Evolutionary conservation across 495 filamentous ascomycete species (phyloP), one percentile per base, ranked within the genome.

Genomic region (Cercophora sp.): DNA sequence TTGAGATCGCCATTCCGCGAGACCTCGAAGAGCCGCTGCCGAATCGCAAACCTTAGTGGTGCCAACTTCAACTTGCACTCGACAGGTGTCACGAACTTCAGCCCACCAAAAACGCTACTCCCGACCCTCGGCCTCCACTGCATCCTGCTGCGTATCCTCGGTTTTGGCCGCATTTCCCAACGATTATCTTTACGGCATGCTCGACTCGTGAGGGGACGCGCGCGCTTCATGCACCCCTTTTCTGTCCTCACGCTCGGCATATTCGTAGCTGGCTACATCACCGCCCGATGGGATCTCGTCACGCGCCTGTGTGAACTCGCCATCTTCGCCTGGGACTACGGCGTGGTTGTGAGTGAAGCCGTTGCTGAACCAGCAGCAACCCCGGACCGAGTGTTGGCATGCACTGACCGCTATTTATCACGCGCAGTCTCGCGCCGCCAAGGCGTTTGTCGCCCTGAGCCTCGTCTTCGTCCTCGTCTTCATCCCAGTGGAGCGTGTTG

Each of bases 181-280:
- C n/a, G n/a, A n/a, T n/a, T n/a, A n/a, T 31, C 36, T n/a, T 23
- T 40, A 24, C 59, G 59, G 63, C 56, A 70, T 70, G 67, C 57
- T 43, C 60, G 19, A 57, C 49, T 58, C 52, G 42, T 61, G 46
- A 65, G 57, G 50, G 53, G 31, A 19, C 47, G 52, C 56, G 48
- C 58, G 53, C 61, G 65, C 58, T 65, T 89, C 83, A 96, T 96
- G 91, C 89, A 95, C 89, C 88, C 90, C 67, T 95, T 96, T 74
- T 95, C 91, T 60, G 75, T 89, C 68, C 79, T 96, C 71, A 91
- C 90, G 51, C 84, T 94, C 73, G 90, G 86, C 67, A 96, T 99
- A 78, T 99, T 99, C 75, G 84, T 97, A 78, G 92, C 93, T 72
- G 93, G 93, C 71, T 99, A 99, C 78, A 96, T 89, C 68, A 96